Percentiles rank a stretch among this genome's conserved stretches.
Evolutionary conservation across 345 rosid species (phyloP).

Genomic region (Lumnitzera littorea): DNA sequence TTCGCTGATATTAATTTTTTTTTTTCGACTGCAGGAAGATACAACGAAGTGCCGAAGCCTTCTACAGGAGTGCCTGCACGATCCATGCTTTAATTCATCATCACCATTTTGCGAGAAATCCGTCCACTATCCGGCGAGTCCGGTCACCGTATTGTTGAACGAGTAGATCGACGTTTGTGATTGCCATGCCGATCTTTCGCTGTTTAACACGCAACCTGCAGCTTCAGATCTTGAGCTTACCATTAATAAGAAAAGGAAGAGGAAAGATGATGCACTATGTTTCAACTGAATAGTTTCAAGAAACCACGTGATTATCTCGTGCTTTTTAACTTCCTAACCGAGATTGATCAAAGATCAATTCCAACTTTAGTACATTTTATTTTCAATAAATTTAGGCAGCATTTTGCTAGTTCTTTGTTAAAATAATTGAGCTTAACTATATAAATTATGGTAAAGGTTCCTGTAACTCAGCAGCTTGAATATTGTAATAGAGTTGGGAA

Average conservation of each 20-base stretch:
- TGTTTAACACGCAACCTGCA: constrained; percentile 15
- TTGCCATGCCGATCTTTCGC: constrained; percentile 27
- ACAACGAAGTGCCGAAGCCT: constrained; percentile 25
- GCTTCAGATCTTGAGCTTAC: constrained; percentile 9
- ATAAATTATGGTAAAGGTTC: no score
- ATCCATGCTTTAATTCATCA: constrained; percentile 6
- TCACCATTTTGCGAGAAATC: constrained; percentile 2
- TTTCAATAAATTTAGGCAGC: no score
- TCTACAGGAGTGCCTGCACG: constrained; percentile 19
- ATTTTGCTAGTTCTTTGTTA: no score
- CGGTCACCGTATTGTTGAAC: constrained; percentile 38
- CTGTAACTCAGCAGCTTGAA: no score
- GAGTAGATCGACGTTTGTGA: constrained; percentile 19
- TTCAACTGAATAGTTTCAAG: no score
- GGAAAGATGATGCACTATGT: not conserved
- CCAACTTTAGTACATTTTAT: no score
- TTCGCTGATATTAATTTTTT: not conserved
- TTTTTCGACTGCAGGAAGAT: constrained; percentile 21
- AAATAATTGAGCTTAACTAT: no score
- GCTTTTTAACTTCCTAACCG: no score
- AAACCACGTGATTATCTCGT: no score
- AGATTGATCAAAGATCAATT: no score
- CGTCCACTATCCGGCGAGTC: constrained; percentile 38
- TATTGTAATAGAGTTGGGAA: no score
- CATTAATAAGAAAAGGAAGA: constrained; percentile 27